These are phyloP conservation scores for Termitomyces sp. DNA, from an alignment of 768 basidiomycete species.

Conservation along the genomic window DNA sequence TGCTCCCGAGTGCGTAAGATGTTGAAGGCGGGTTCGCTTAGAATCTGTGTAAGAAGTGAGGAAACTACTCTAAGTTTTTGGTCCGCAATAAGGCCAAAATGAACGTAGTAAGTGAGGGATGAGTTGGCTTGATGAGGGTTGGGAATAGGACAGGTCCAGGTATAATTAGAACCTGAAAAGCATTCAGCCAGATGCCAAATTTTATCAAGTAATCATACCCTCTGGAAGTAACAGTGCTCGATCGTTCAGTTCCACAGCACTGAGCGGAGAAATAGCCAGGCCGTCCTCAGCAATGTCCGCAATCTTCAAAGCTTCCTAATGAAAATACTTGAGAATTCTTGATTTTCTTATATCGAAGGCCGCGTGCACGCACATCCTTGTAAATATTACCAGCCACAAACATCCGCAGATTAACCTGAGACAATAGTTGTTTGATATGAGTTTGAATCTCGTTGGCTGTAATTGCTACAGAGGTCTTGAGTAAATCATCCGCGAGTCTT, in stretches of 20 bases:
- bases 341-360: constrained; percentile 4
- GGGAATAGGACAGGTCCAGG: constrained; percentile 62
- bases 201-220: constrained; percentile 36
- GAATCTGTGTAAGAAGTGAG: constrained; percentile 75
- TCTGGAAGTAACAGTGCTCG: constrained; percentile 62
- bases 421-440: constrained; percentile 58
- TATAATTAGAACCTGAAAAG: constrained; percentile 60
- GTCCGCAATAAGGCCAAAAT: constrained; percentile 68
- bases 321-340: background rate
- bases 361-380: constrained; percentile 58
- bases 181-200: background rate
- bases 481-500: background rate
- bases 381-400: constrained; percentile 83
- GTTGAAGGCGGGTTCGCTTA: constrained; percentile 91
- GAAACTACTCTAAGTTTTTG: constrained; percentile 61
- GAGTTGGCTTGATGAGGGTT: constrained; percentile 89
- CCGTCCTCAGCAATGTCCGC: constrained; percentile 69
- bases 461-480: constrained; percentile 44
- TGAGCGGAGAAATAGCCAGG: constrained; percentile 51
- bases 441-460: constrained; percentile 65
- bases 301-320: constrained; percentile 73
- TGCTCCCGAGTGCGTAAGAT: constrained; percentile 91
- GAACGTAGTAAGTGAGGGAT: constrained; percentile 79
- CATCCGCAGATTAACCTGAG: constrained; percentile 63
- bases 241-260: constrained; percentile 52